These are phyloP conservation scores for Salvia splendens DNA, from an alignment of 257 asterid species.

Conservation along the genomic window DNA sequence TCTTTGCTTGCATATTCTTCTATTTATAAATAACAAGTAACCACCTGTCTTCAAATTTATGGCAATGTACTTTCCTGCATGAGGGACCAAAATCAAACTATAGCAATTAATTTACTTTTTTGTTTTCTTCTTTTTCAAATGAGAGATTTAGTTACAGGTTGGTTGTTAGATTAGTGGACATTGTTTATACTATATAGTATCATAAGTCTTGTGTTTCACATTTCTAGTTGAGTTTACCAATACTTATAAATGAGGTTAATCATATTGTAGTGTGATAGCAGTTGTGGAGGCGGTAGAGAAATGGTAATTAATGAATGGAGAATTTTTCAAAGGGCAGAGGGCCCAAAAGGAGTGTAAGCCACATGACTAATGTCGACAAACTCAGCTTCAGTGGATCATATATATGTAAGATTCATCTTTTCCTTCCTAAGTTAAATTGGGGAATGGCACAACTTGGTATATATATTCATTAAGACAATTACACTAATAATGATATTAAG, in stretches of 20 bases:
- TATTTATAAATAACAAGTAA: constrained; percentile 24
- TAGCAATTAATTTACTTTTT: neutral
- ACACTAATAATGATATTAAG: too few relatives aligned
- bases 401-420: neutral
- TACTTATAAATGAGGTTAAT: neutral
- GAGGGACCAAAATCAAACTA: constrained; percentile 14
- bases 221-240: neutral
- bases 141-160: neutral
- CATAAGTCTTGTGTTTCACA: neutral
- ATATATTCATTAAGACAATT: too few relatives aligned
- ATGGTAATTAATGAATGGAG: constrained; percentile 22
- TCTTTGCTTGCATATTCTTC: neutral
- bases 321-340: constrained; percentile 27
- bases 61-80: constrained; percentile 17
- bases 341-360: constrained; percentile 14
- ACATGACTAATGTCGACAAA: constrained; percentile 34
- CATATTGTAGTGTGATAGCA: too few relatives aligned
- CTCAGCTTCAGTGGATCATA: neutral
- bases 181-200: neutral
- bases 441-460: neutral
- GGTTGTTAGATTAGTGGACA: neutral
- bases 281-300: neutral
- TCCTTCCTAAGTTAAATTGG: neutral
- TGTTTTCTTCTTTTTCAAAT: neutral
- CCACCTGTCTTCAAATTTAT: constrained; percentile 26